Conservation (phyloP, 108 stramenopile species). For the Parmales sp. region DNA sequence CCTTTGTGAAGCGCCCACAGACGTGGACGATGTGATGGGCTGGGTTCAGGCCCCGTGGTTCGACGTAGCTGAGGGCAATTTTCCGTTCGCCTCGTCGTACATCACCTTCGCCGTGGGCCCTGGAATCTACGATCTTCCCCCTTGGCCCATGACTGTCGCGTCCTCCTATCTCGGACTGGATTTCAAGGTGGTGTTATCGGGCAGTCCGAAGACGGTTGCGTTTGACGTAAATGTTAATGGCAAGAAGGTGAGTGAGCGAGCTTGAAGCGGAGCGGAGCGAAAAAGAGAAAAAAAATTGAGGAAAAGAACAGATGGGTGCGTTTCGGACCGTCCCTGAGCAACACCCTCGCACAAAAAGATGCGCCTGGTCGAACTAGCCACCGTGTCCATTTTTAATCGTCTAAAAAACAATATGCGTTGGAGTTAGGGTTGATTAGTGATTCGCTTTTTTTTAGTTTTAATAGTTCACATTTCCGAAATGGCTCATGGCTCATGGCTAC, state of each 20-base stretch:
- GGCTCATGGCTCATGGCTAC: no score
- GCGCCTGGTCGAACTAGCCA: no score
- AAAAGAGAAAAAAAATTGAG: no score
- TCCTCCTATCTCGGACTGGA: conserved; percentile 28
- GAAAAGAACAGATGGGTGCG: no score
- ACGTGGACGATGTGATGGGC: conserved; percentile 16
- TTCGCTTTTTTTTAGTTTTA: no score
- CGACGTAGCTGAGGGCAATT: conserved; percentile 24
- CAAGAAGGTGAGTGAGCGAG: conserved; percentile 19
- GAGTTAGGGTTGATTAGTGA: no score
- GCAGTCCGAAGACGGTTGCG: neutral
- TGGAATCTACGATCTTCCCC: conserved; percentile 42
- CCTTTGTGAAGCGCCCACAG: conserved; percentile 35
- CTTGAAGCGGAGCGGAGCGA: neutral
- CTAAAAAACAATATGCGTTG: no score
- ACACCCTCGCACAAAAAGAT: no score
- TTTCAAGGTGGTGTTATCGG: neutral
- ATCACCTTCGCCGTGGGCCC: conserved; percentile 51
- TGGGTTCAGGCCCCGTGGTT: conserved; percentile 51
- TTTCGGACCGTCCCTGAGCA: no score
- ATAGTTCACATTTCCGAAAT: no score
- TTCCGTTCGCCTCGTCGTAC: conserved; percentile 19
- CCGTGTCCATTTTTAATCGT: no score
- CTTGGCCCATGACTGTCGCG: conserved; percentile 56
- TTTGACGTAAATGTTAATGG: conserved; percentile 39